Base-by-base conservation (phyloP, 2,329 filamentous ascomycete species). In the Fusarium irregulare region DNA sequence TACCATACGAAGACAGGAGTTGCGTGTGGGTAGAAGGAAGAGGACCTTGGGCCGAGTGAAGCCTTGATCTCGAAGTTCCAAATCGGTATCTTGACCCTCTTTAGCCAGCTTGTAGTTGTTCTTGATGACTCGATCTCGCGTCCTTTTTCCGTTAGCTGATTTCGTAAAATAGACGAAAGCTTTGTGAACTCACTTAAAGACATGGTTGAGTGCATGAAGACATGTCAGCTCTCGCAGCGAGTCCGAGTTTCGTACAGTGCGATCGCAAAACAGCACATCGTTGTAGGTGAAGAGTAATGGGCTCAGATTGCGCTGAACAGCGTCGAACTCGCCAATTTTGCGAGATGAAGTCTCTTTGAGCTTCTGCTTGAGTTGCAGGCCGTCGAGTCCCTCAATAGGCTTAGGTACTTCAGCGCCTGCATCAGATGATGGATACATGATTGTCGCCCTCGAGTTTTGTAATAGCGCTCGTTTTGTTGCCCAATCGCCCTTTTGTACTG, bases 21-120 rank as follows among this genome's bases (percentile, higher is more conserved):
- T 91, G 58, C 94, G 89, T 1, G 96, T 98, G 6, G 96, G 95
- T 1, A 98, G 84, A 20, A 99, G 85, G 78, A 98, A 93, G 21
- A 99, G 86, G 9, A 98, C 91, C 78, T 98, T 98, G 10, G 96
- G 96, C 7, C 96, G 86, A 1, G 95, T 98, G 79, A 98, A 99
- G 0, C 96, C 96, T 80, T 99, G 96, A 73, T 99, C 96, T 68
- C 94, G 89, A 20, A 94, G 84, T 71, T 97, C 93, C 7, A 92
- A 82, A 40, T 92, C 90, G 18, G 86, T 82, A 40, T 85, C 85
- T 12, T 87, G 86, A 6, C 88, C 85, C 56, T 91, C 88, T 73
- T 90, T 90, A 12, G 91, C 85, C 13, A 97, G 81, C 69, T 90
- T 93, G 56, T 92, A 88, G 76, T 94, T 98, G 81, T 98, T 97